Evolutionary conservation across 805 yeast species (phyloP).

Genomic region (Hanseniaspora nectarophila): DNA sequence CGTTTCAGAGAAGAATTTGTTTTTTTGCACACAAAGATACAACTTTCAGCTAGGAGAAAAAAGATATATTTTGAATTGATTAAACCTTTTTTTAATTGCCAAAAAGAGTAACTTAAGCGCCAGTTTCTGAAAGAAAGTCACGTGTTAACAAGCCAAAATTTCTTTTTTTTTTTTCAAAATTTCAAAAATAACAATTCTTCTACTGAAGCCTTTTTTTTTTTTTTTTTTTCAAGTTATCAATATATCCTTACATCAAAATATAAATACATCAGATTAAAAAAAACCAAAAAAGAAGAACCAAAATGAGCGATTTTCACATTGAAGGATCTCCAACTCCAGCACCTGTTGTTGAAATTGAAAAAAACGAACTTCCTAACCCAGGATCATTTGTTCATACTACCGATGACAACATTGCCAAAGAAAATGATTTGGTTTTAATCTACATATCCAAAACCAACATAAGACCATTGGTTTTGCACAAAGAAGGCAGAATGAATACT

Average conservation of each 20-base stretch:
- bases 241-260: too few species aligned
- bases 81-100: background rate
- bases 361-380: background rate
- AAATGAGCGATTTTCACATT: background rate
- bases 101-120: background rate
- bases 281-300: too few species aligned
- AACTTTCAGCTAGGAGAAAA: too few species aligned
- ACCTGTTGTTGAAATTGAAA: background rate
- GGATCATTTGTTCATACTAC: slow-evolving; percentile 32
- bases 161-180: background rate
- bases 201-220: background rate
- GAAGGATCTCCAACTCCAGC: slow-evolving; percentile 5
- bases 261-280: too few species aligned
- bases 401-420: slow-evolving; percentile 59
- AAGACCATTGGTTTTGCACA: slow-evolving; percentile 55
- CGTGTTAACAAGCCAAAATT: background rate
- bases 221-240: background rate
- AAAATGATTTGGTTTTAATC: slow-evolving; percentile 76
- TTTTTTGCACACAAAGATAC: background rate
- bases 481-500: slow-evolving; percentile 60
- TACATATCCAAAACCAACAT: slow-evolving; percentile 72
- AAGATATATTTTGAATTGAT: background rate
- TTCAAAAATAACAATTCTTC: too few species aligned
- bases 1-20: too few species aligned
- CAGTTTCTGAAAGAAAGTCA: background rate